Evolutionary conservation across 345 rosid genomes (phyloP).

Genomic region (Populus euphratica): DNA sequence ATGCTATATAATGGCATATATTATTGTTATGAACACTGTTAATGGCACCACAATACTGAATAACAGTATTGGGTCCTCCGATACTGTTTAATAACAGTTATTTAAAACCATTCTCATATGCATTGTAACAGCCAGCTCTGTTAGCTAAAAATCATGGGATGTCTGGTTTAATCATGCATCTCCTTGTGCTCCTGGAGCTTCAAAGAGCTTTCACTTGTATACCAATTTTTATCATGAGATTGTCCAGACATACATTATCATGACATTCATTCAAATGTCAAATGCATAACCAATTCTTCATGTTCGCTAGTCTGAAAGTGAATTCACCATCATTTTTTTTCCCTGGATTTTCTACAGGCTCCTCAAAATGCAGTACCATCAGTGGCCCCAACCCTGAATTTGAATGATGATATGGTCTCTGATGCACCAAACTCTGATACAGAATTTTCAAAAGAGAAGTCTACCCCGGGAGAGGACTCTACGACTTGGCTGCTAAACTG

Average conservation of each 20-base stretch:
- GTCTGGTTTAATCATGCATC: not conserved
- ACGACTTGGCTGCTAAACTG: constrained; percentile 23
- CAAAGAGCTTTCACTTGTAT: not conserved
- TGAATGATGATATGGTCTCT: constrained; percentile 31
- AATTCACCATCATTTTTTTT: not conserved
- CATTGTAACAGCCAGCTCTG: not conserved
- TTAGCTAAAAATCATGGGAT: not conserved
- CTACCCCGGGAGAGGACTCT: constrained; percentile 15
- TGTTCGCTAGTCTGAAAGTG: not conserved
- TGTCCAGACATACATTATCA: not conserved
- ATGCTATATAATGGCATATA: not conserved
- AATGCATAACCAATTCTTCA: not conserved
- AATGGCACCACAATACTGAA: not conserved
- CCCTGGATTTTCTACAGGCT: constrained; percentile 26
- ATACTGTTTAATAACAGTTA: not conserved
- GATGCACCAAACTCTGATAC: constrained; percentile 23
- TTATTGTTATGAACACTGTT: not conserved
- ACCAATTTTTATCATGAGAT: not conserved
- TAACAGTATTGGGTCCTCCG: not conserved
- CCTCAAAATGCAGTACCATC: constrained; percentile 27
- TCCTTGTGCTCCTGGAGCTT: constrained; percentile 1
- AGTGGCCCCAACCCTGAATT: constrained; percentile 27
- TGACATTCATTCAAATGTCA: not conserved
- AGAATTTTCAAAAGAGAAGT: constrained; percentile 27
- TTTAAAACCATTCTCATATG: not conserved